phyloP scores from a whole-genome alignment of 352 stramenopile species.

The Phytopythium sindhum region DNA sequence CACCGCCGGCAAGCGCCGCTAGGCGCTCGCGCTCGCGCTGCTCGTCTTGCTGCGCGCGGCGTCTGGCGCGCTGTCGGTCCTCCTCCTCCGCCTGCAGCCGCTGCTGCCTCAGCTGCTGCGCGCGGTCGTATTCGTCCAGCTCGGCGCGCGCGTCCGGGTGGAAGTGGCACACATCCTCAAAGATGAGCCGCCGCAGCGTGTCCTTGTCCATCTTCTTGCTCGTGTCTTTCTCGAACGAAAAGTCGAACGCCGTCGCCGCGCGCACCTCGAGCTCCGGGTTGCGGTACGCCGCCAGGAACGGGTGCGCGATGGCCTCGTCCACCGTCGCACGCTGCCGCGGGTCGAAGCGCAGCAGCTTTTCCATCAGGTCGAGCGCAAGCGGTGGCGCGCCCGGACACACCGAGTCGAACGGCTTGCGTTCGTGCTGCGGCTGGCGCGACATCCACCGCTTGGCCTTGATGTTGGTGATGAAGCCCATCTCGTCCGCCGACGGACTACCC shows the following conservation, averaged over 20 bases:
- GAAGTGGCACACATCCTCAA: slow-evolving; percentile 85
- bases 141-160: slow-evolving; percentile 67
- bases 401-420: slow-evolving; percentile 36
- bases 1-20: slow-evolving; percentile 44
- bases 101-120: slow-evolving; percentile 12
- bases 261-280: slow-evolving; percentile 40
- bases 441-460: slow-evolving; percentile 83
- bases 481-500: slow-evolving; percentile 50
- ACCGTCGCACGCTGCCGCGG: slow-evolving; percentile 70
- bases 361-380: slow-evolving; percentile 82
- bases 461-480: slow-evolving; percentile 83
- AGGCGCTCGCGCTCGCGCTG: slow-evolving; percentile 40
- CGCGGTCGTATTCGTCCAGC: slow-evolving; percentile 32
- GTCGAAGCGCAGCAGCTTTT: slow-evolving; percentile 88
- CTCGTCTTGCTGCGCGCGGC: slow-evolving; percentile 4
- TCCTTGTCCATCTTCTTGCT: slow-evolving; percentile 68
- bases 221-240: slow-evolving; percentile 76
- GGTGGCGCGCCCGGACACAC: slow-evolving; percentile 57
- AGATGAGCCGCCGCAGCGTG: slow-evolving; percentile 74
- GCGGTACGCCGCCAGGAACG: slow-evolving; percentile 72
- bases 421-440: slow-evolving; percentile 63
- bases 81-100: slow-evolving; percentile 29
- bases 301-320: slow-evolving; percentile 71
- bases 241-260: slow-evolving; percentile 60
- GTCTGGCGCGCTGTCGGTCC: slow-evolving; percentile 20